Conservation (phyloP, 768 basidiomycete genomes). For the Candolleomyces aberdarensis region DNA sequence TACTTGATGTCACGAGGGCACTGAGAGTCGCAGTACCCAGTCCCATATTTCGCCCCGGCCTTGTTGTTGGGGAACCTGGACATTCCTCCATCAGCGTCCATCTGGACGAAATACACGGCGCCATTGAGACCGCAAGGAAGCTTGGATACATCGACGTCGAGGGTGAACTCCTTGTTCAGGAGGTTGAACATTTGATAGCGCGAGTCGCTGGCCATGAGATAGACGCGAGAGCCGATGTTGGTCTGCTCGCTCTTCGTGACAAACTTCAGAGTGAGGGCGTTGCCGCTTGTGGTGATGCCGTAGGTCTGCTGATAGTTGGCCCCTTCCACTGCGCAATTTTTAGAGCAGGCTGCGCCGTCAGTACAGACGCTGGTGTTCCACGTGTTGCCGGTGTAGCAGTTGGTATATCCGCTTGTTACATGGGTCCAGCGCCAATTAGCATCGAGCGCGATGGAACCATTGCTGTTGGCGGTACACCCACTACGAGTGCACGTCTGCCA, state of each 20-base stretch:
- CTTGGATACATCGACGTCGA: slow-evolving; percentile 57
- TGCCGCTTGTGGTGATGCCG: slow-evolving; percentile 47
- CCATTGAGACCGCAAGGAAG: slow-evolving; percentile 61
- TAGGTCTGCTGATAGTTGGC: slow-evolving; percentile 49
- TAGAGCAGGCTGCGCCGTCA: slow-evolving; percentile 42
- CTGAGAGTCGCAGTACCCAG: slow-evolving; percentile 67
- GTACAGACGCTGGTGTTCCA: slow-evolving; percentile 53
- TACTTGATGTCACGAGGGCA: slow-evolving; percentile 63
- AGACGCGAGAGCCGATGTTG: slow-evolving; percentile 44
- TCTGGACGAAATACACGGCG: slow-evolving; percentile 58
- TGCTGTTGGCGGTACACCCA: slow-evolving; percentile 30
- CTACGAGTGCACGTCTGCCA: slow-evolving; percentile 37
- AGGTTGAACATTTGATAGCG: slow-evolving; percentile 50
- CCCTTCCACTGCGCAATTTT: slow-evolving; percentile 42
- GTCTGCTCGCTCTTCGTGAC: slow-evolving; percentile 33
- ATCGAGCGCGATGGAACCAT: slow-evolving; percentile 35
- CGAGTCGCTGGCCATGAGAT: slow-evolving; percentile 45
- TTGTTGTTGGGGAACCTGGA: slow-evolving; percentile 48
- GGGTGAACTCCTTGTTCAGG: slow-evolving; percentile 54
- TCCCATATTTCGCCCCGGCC: slow-evolving; percentile 54
- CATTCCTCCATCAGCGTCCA: slow-evolving; percentile 57
- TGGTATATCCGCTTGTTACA: slow-evolving; percentile 29
- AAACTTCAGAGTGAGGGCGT: slow-evolving; percentile 47
- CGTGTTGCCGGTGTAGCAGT: slow-evolving; percentile 56
- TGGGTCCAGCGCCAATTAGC: slow-evolving; percentile 55